Evolutionary conservation across 371 early-diverging fungal species (phyloP), one percentile per base, ranked within the genome.

Genomic region (Nematocida sp.): DNA sequence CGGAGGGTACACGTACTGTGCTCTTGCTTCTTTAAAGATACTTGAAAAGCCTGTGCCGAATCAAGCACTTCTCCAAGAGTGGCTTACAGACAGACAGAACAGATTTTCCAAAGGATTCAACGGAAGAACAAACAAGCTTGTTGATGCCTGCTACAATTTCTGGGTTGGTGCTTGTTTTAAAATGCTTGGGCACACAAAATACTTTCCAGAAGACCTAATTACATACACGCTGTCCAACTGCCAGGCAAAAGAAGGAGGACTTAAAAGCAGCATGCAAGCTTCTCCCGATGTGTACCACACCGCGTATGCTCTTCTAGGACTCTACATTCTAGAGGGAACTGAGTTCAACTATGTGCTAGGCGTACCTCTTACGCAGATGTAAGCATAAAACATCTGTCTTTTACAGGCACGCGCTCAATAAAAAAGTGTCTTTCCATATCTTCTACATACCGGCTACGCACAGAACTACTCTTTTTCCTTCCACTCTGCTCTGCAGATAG

Each of bases 61-160:
- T 15, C 21, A 21, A 32, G 32, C 21, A 15, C 17, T 53, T 25
- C 25, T 49, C 19, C 37, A 81, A 87, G 77, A 82, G 58, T 95
- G 94, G 93, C 85, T 88, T 80, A 8, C 81, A 79, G 8, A 83
- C 91, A 84, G 85, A 36, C 95, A 95, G 80, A 88, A 94, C 90
- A 77, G 77, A 17, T 64, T 91, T 27, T 93, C 92, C 82, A 94
- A 94, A 31, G 96, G 96, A 13, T 94, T 94, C 67, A 90, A 89
- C 64, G 96, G 96, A 15, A 85, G 96, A 45, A 89, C 91, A 1
- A 94, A 96, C 82, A 96, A 96, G 79, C 85, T 93, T 0, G 94
- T 94, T 0, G 96, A 96, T 81, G 93, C 93, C 0, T 96, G 96
- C 79, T 96, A 96, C 80, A 89, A 92, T 0, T 92, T 91, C 80